These are phyloP conservation scores for Amanita subjunquillea DNA, from an alignment of 768 basidiomycete species.

Conservation along the genomic window DNA sequence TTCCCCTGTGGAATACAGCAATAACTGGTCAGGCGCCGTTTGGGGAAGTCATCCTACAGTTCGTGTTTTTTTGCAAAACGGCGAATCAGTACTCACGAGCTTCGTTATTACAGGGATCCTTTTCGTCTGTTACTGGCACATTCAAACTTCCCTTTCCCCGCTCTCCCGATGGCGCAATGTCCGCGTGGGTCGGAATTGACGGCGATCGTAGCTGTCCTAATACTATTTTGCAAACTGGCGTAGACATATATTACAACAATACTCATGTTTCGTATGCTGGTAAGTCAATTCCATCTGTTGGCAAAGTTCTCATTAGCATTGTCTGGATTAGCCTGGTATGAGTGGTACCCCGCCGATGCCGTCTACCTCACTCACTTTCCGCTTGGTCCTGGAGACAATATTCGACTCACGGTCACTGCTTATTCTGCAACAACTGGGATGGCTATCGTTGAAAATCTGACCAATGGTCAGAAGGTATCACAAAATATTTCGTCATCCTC, in stretches of 20 bases:
- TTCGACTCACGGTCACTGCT: neutral
- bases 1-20: neutral
- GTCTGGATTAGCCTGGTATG: neutral
- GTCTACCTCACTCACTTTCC: neutral
- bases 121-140: neutral
- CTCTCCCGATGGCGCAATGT: neutral
- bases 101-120: neutral
- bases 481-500: neutral
- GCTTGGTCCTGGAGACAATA: neutral
- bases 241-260: neutral
- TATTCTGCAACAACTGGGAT: neutral
- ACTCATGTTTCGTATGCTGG: neutral
- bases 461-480: neutral
- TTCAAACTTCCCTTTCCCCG: neutral
- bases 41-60: neutral
- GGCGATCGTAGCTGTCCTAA: neutral
- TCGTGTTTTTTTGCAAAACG: neutral
- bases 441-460: neutral
- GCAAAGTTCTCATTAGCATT: neutral
- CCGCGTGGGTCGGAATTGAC: neutral
- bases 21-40: neutral
- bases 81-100: conserved; percentile 2
- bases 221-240: neutral
- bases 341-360: neutral
- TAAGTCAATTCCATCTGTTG: neutral